Evolutionary conservation across 2,329 filamentous ascomycete genomes (phyloP), one percentile per base, ranked within the genome.

Genomic region (Botryosphaeria agaves): DNA sequence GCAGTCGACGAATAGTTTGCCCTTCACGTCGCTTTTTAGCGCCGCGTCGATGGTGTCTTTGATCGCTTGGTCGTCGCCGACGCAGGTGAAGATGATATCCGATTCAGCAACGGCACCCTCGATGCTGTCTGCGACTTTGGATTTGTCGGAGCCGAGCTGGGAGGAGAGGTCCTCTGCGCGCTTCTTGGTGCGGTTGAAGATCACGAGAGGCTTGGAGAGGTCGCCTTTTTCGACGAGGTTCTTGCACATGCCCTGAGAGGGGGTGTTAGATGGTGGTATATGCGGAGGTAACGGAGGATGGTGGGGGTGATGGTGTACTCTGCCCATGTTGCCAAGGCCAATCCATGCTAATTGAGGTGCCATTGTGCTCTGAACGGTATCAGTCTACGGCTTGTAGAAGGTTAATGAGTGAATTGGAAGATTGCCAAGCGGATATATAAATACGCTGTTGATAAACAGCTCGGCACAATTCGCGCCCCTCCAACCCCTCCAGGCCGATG

Each of bases 271-370:
- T 24, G n/a, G 15, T n/a, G 31, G 38, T 36, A 24, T 38, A 32
- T 24, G 38, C 14, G 5, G 26, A 14, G 5, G 16, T 15, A 26
- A 5, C 9, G 3, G 15, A 28, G 11, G 11, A 14, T 18, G 18
- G 21, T 12, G 21, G 9, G 9, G 7, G 21, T 23, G 12, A 27
- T 32, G 24, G 18, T 32, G 40, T 59, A 78, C 79, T 47, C 75
- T 67, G 40, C 81, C 84, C 72, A 92, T 92, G 51, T 91, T 91
- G 31, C 83, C 83, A 30, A 92, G 66, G 34, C 84, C 83, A 32
- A 91, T 72, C 72, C 74, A 91, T 42, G 82, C 64, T 30, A 89
- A 46, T 52, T 67, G 71, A 28, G 53, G 52, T 29, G 55, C 47
- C 55, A 59, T 59, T 29, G 18, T 29, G 28, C 11, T 17, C 9